Evolutionary conservation across 108 stramenopile genomes (phyloP).

Genomic region (Thalassiosira profunda): DNA sequence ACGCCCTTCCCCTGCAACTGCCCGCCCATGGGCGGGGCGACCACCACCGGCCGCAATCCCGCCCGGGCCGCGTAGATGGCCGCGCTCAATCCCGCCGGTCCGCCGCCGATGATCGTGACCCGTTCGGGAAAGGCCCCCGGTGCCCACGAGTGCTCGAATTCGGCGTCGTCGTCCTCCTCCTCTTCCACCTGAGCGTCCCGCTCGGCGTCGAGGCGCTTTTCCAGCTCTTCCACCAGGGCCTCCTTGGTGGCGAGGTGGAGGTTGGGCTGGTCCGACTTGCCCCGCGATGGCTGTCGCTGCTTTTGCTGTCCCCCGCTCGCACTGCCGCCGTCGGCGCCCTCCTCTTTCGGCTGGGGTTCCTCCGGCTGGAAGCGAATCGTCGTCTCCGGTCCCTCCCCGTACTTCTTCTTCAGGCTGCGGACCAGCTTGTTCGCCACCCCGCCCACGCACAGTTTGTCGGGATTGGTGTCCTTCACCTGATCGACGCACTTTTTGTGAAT

Average conservation of each 20-base stretch:
- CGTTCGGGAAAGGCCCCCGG: slow-evolving; percentile 69
- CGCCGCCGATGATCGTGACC: slow-evolving; percentile 92
- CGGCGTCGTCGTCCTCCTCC: slow-evolving; percentile 78
- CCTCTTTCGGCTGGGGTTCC: slow-evolving; percentile 24
- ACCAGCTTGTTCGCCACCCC: slow-evolving; percentile 73
- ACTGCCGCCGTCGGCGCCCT: not conserved
- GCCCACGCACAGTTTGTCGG: slow-evolving; percentile 68
- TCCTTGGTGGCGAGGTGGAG: slow-evolving; percentile 87
- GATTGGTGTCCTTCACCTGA: slow-evolving; percentile 55
- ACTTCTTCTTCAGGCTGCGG: slow-evolving; percentile 90
- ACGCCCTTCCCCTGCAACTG: slow-evolving; percentile 96
- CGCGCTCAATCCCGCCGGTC: slow-evolving; percentile 93
- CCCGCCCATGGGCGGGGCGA: slow-evolving; percentile 91
- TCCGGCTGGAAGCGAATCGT: slow-evolving; percentile 58
- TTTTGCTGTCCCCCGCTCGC: slow-evolving; percentile 10
- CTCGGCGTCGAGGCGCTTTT: slow-evolving; percentile 80
- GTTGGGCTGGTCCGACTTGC: slow-evolving; percentile 53
- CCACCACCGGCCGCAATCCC: slow-evolving; percentile 84
- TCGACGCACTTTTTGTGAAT: slow-evolving; percentile 86
- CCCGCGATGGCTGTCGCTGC: not conserved
- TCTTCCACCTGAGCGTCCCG: slow-evolving; percentile 77
- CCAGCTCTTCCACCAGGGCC: slow-evolving; percentile 80
- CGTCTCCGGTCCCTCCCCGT: slow-evolving; percentile 63
- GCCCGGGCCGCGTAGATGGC: slow-evolving; percentile 96
- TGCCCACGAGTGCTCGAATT: slow-evolving; percentile 71